phyloP scores from a whole-genome alignment of 768 basidiomycete species.

The Tricholoma furcatifolium region DNA sequence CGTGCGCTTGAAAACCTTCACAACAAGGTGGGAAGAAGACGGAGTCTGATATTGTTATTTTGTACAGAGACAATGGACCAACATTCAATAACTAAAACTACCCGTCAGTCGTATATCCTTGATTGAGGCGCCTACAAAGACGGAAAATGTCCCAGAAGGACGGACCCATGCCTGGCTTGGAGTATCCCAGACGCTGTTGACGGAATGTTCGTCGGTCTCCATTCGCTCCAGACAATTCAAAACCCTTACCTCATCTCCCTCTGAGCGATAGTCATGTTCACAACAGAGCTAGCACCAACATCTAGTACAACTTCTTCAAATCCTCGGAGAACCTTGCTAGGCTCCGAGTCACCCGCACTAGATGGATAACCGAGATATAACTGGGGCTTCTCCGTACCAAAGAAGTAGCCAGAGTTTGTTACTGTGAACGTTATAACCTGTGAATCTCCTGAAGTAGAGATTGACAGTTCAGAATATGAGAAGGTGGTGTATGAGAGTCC shows the following conservation, averaged over 20 bases:
- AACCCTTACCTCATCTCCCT: conserved; percentile 45
- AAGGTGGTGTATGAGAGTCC: conserved; percentile 77
- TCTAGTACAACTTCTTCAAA: conserved; percentile 46
- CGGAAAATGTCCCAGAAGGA: conserved; percentile 49
- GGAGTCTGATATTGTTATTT: no score
- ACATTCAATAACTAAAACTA: conserved; percentile 14
- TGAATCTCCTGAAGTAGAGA: conserved; percentile 32
- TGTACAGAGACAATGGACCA: no score
- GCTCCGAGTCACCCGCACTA: conserved; percentile 45
- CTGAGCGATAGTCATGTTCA: conserved; percentile 35
- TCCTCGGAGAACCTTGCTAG: conserved; percentile 47
- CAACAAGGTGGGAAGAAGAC: no score
- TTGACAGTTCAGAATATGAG: conserved; percentile 51
- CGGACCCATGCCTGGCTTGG: conserved; percentile 47
- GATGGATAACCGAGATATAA: conserved; percentile 51
- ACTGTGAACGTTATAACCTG: conserved; percentile 42
- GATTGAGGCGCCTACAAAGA: conserved; percentile 54
- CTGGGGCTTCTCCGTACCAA: conserved; percentile 54
- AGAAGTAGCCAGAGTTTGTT: conserved; percentile 45
- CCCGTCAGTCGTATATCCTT: conserved; percentile 44
- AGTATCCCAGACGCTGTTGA: conserved; percentile 50
- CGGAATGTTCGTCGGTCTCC: background rate
- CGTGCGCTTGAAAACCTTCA: no score
- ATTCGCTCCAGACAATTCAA: background rate
- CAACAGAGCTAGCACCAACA: conserved; percentile 32